Percentiles rank a stretch among this genome's conserved stretches.
These are phyloP conservation scores for Ophiobolus disseminans DNA, from an alignment of 2,329 filamentous ascomycete genomes.

Conservation along the genomic window DNA sequence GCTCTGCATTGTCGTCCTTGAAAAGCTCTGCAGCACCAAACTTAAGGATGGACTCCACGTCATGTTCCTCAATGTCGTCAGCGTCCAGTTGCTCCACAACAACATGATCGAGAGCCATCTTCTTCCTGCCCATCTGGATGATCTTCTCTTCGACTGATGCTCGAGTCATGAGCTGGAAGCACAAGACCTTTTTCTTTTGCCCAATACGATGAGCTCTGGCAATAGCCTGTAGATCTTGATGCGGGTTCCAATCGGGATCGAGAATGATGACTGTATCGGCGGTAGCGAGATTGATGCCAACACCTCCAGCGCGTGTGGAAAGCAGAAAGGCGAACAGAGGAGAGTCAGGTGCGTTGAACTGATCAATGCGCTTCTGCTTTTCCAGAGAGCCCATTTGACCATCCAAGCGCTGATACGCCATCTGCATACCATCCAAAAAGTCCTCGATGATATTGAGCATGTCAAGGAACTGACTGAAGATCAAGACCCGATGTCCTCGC, in stretches of 20 bases:
- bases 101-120: conserved; percentile 94
- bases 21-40: conserved; percentile 90
- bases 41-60: conserved; percentile 85
- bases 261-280: conserved; percentile 98
- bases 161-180: conserved; percentile 92
- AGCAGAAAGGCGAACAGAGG: conserved; percentile 87
- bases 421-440: conserved; percentile 78
- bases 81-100: conserved; percentile 91
- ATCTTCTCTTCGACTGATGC: conserved; percentile 93
- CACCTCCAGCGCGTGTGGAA: conserved; percentile 92
- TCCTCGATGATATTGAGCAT: conserved; percentile 91
- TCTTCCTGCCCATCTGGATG: conserved; percentile 92
- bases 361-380: conserved; percentile 94
- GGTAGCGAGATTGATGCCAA: conserved; percentile 96
- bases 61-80: conserved; percentile 78
- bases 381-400: conserved; percentile 81
- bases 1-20: conserved; percentile 71
- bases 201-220: conserved; percentile 95
- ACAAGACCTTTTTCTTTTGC: conserved; percentile 93
- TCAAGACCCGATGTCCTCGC: conserved; percentile 85
- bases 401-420: conserved; percentile 81
- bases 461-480: conserved; percentile 94
- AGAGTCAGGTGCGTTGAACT: conserved; percentile 86
- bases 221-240: conserved; percentile 95
- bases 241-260: conserved; percentile 96